Conservation (phyloP, 2,329 filamentous ascomycete genomes). For the Talaromyces sp. region DNA sequence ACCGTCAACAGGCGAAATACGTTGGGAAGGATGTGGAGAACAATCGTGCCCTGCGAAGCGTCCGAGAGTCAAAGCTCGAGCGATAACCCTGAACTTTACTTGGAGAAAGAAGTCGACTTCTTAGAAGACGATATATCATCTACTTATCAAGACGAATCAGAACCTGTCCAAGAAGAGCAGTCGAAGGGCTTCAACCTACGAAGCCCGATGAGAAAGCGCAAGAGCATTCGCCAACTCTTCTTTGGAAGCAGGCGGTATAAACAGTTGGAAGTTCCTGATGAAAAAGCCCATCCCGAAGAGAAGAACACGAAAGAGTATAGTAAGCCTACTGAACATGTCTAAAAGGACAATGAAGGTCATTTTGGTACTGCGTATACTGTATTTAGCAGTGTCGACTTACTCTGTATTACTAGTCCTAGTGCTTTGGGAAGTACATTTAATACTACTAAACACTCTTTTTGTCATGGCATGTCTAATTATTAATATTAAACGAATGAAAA, state of each 20-base stretch:
- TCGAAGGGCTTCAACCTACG: not conserved
- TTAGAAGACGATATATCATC: not conserved
- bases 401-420: not conserved
- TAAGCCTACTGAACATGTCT: not conserved
- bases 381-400: not conserved
- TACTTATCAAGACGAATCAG: not conserved
- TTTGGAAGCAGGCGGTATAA: not conserved
- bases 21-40: not conserved
- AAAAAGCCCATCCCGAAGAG: not conserved
- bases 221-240: not conserved
- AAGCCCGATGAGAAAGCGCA: not conserved
- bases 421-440: not conserved
- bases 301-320: not conserved
- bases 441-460: not conserved
- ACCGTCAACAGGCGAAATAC: not conserved
- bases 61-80: not conserved
- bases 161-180: not conserved
- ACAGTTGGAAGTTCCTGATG: not conserved
- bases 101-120: not conserved
- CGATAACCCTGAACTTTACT: not conserved
- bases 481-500: not conserved
- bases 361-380: not conserved
- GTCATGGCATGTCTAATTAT: not conserved
- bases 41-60: not conserved
- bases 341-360: not conserved